Base-by-base conservation (phyloP, 352 stramenopile species). In the Globisporangium spiculum region DNA sequence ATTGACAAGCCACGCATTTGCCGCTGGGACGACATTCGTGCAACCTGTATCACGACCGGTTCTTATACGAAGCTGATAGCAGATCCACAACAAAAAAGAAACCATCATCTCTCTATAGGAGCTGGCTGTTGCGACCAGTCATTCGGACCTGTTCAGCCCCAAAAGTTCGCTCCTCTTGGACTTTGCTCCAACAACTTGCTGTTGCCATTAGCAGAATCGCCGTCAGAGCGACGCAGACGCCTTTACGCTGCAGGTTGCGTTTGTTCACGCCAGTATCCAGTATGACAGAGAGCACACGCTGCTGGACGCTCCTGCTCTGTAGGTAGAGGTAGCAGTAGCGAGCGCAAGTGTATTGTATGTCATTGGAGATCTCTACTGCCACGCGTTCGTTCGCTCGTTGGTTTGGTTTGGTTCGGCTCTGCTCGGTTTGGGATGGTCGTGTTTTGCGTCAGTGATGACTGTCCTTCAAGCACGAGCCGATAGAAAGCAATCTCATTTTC, bases 381-480 rank as follows among this genome's bases (percentile, higher is more conserved):
- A 61, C 34, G 22, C 56, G 5, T 36, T 52, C 18, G 32, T 52
- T 30, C 14, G n/a, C 30, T 32, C 30, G 30, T 32, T 8, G 30
- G 30, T 32, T 32, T 32, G 30, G 30, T 14, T 20, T 44, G n/a
- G 26, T 56, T 64, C 59, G 74, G 74, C 74, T 66, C 69, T 78
- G 71, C 75, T 80, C 75, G 75, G 75, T 80, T 80, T 80, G 75
- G 75, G 75, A 80, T 70, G 63, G 62, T 75, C 60, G 69, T 62
- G 54, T 62, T 67, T 66, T 30, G 32, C 54, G 63, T 63, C 57
- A 69, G 55, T 70, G 24, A 22, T 61, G 68, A 72, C 55, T 52
- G 69, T 80, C 75, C 75, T 80, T 80, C 75, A 80, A 69, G 75
- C 75, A 76, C 60, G 61, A 71, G 75, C 75, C 72, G 8, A 80